Percentiles rank a stretch among this genome's conserved stretches.
These are phyloP conservation scores for Lagenidium giganteum DNA, from an alignment of 352 stramenopile species.

Conservation along the genomic window DNA sequence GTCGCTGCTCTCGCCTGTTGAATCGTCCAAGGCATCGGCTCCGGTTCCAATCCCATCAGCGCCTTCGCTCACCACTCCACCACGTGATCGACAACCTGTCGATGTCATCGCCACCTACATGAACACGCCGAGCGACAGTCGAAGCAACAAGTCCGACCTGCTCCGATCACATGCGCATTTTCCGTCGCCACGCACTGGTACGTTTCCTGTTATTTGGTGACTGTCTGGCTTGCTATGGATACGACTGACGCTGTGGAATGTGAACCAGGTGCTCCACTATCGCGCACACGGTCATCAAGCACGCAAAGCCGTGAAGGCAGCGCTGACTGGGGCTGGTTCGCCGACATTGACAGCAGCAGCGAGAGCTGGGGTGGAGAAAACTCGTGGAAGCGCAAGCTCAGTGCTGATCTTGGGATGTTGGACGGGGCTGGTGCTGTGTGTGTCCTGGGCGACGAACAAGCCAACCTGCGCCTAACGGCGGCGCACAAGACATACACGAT, in stretches of 20 bases:
- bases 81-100: conserved; percentile 60
- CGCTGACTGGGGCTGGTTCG: conserved; percentile 85
- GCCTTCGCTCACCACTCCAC: conserved; percentile 53
- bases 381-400: conserved; percentile 60
- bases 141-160: conserved; percentile 70
- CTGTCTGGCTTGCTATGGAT: too few relatives aligned
- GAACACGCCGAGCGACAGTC: conserved; percentile 82
- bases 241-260: too few relatives aligned
- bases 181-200: conserved; percentile 45
- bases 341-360: conserved; percentile 83
- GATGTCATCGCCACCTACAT: conserved; percentile 89
- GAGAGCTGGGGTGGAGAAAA: conserved; percentile 75
- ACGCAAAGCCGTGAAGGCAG: conserved; percentile 74
- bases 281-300: conserved; percentile 56
- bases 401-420: conserved; percentile 64
- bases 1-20: conserved; percentile 24
- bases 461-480: conserved; percentile 77
- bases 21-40: too few relatives aligned
- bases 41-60: conserved; percentile 56
- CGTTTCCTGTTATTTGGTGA: not conserved
- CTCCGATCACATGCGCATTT: conserved; percentile 73
- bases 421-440: conserved; percentile 55
- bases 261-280: conserved; percentile 32
- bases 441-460: conserved; percentile 79
- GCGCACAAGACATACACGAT: conserved; percentile 86